Evolutionary conservation across 805 yeast genomes (phyloP), one percentile per base, ranked within the genome.

Genomic region (Sugiyamaella boreocaroliniensis): DNA sequence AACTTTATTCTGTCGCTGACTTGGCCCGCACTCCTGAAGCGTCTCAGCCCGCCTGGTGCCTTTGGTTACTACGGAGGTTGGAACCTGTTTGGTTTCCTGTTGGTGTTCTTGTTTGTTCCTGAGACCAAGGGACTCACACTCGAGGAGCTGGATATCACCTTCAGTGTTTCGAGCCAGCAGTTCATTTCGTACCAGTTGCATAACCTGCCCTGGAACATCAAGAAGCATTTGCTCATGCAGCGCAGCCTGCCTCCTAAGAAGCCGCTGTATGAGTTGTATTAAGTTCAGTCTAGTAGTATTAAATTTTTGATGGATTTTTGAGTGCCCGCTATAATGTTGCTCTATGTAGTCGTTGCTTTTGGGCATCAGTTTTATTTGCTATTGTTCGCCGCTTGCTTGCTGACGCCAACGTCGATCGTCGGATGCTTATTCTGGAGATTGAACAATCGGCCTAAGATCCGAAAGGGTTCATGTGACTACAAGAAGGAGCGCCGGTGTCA

Each of bases 11-110:
- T 83, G 56, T 81, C 93, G 18, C 75, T 87, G 57, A 82, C 95
- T 8, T 83, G 93, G 93, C 93, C 95, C 37, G 73, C 86, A 20
- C 69, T 88, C 67, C 68, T 78, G 52, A 76, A 69, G 47, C 82
- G 84, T 0, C 83, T 88, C 70, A 80, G 79, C 52, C 78, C 89
- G 2, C 87, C 83, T 58, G 96, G 96, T 67, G 95, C 95, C 2
- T 88, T 86, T 65, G 89, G 93, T 12, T 88, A 82, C 77, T 88
- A 86, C 64, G 95, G 93, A 1, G 95, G 84, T 12, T 85, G 92
- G 90, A 87, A 87, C 67, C 60, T 86, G 61, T 86, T 85, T 4
- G 76, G 86, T 51, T 82, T 85, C 76, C 73, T 84, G 65, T 71
- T 85, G 54, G 78, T 79, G 18, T 73, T 75, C 55, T 65, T 68